Percentiles rank a stretch among this genome's conserved stretches.
Conservation (phyloP, 169 alveolate genomes). For the Plasmodium relictum region DNA sequence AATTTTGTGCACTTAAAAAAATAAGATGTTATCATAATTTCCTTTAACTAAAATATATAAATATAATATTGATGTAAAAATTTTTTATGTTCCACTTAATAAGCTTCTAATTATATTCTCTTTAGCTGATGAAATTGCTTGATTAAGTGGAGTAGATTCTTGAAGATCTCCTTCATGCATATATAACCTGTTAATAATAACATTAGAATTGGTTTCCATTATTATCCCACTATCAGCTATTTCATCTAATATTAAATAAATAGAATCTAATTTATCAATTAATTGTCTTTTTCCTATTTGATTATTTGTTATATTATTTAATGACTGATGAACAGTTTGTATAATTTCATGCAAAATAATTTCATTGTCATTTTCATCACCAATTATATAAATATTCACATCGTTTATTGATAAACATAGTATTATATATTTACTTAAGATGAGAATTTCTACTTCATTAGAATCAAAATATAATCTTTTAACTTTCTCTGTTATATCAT, state of each 20-base stretch:
- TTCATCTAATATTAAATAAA: conserved; percentile 83
- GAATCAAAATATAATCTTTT: conserved; percentile 64
- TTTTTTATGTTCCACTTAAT: conserved; percentile 33
- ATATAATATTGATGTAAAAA: background rate
- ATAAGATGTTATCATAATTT: no score
- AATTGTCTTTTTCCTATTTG: conserved; percentile 77
- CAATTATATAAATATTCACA: conserved; percentile 74
- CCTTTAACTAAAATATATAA: background rate
- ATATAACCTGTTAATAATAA: conserved; percentile 38
- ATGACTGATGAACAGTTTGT: conserved; percentile 76
- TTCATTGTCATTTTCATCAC: conserved; percentile 82
- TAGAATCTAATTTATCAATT: conserved; percentile 81
- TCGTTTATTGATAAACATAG: conserved; percentile 49
- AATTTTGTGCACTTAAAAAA: no score
- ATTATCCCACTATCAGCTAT: conserved; percentile 85
- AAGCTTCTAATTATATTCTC: conserved; percentile 63
- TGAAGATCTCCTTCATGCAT: conserved; percentile 66
- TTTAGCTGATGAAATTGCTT: conserved; percentile 70
- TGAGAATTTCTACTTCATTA: conserved; percentile 72
- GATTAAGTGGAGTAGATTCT: conserved; percentile 52
- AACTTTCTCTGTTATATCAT: conserved; percentile 56
- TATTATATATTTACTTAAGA: conserved; percentile 60
- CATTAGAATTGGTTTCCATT: conserved; percentile 50
- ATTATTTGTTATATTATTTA: conserved; percentile 79
- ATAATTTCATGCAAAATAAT: conserved; percentile 79